These are phyloP conservation scores for Debaryomyces robertsiae DNA, from an alignment of 1,139 yeast species.

Conservation along the genomic window DNA sequence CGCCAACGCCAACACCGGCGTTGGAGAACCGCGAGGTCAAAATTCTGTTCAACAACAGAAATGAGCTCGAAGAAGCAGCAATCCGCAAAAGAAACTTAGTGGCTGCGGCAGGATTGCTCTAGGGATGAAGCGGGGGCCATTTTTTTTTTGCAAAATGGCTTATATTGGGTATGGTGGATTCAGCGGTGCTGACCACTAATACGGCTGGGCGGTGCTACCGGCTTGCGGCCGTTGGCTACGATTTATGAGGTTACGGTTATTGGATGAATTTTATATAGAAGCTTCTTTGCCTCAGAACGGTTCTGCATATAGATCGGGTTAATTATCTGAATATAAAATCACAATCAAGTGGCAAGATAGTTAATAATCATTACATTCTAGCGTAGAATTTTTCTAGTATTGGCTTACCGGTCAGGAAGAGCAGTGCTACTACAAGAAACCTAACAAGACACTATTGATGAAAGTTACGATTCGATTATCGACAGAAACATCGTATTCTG, in stretches of 20 bases:
- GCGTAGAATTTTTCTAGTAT: not conserved
- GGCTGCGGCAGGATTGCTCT: not conserved
- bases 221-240: not conserved
- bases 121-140: not conserved
- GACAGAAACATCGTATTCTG: conserved; percentile 42
- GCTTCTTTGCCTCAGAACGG: conserved; percentile 3
- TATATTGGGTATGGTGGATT: too few relatives aligned
- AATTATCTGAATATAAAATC: conserved; percentile 9
- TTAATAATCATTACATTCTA: not conserved
- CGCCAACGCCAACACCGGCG: conserved; percentile 18
- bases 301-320: conserved; percentile 1
- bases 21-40: conserved; percentile 7
- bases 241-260: conserved; percentile 1
- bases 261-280: conserved; percentile 1
- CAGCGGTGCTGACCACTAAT: too few relatives aligned
- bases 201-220: too few relatives aligned
- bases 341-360: conserved; percentile 8
- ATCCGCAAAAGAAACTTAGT: not conserved
- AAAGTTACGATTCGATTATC: conserved; percentile 46
- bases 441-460: conserved; percentile 24
- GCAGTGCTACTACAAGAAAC: not conserved
- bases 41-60: conserved; percentile 19
- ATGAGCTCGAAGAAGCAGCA: conserved; percentile 13
- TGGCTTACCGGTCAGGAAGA: not conserved
- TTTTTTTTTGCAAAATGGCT: too few relatives aligned